Evolutionary conservation across 495 filamentous ascomycete genomes (phyloP).

Genomic region (Penicillium paxilli): DNA sequence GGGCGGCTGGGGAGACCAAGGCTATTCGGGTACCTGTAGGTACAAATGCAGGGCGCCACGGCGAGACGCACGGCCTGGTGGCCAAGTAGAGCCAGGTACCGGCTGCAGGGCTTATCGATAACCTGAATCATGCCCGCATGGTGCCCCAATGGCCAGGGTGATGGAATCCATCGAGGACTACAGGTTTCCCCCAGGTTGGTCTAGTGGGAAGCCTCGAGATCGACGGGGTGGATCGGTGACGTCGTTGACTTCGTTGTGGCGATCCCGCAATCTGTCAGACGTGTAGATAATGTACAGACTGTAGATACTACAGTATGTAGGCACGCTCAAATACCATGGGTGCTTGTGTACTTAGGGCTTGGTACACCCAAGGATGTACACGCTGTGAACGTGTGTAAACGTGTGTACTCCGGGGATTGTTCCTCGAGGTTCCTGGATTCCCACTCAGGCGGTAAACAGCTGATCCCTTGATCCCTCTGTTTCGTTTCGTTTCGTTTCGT

Average conservation of each 20-base stretch:
- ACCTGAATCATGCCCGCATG: conserved; percentile 11
- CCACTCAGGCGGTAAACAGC: not conserved
- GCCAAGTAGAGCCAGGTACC: conserved; percentile 30
- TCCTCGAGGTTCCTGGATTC: not conserved
- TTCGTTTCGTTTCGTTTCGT: not conserved
- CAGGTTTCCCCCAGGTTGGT: not conserved
- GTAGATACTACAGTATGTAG: too few species aligned
- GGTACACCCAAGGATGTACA: too few species aligned
- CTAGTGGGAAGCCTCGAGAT: not conserved
- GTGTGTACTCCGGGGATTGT: not conserved
- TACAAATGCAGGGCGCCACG: conserved; percentile 27
- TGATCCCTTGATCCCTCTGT: too few species aligned
- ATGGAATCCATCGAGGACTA: not conserved
- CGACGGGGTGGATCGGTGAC: conserved; percentile 9
- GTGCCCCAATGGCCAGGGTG: conserved; percentile 7
- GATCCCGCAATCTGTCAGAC: not conserved
- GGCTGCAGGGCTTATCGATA: conserved; percentile 31
- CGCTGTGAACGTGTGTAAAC: not conserved
- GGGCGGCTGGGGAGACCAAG: not conserved
- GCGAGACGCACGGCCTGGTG: conserved; percentile 2
- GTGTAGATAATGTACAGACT: not conserved
- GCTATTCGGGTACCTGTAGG: conserved; percentile 25
- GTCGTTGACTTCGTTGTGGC: conserved; percentile 15
- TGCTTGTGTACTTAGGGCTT: not conserved
- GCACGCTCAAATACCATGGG: not conserved